Conservation (phyloP, 1,284 basidiomycete species). For the Lignosus rhinocerotis region DNA sequence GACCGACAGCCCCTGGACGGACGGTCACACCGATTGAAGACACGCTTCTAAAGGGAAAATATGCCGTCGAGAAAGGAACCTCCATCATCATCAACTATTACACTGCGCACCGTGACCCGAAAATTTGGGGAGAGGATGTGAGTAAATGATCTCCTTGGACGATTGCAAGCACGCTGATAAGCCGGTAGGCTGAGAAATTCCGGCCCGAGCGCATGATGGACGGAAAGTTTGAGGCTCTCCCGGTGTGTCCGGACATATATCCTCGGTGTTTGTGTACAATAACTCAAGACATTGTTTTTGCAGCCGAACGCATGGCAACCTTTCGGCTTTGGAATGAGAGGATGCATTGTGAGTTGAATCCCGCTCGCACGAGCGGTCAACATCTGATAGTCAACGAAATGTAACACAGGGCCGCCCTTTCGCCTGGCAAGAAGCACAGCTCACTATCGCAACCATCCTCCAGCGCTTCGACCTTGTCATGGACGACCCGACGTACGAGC, state of each 20-base stretch:
- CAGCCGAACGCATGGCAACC: slow-evolving; percentile 47
- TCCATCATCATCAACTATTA: slow-evolving; percentile 35
- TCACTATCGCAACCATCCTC: slow-evolving; percentile 43
- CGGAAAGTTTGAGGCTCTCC: slow-evolving; percentile 43
- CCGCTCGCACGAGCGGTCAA: not conserved
- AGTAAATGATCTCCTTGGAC: slow-evolving; percentile 13
- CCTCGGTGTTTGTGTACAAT: too few species aligned
- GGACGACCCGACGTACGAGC: slow-evolving; percentile 44
- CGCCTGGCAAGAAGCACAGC: slow-evolving; percentile 50
- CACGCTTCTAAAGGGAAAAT: slow-evolving; percentile 39
- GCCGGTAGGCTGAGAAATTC: slow-evolving; percentile 38
- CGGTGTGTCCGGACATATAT: slow-evolving; percentile 28
- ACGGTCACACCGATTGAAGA: slow-evolving; percentile 38
- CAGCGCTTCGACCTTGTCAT: slow-evolving; percentile 47
- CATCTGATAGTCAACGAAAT: not conserved
- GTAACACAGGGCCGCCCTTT: slow-evolving; percentile 40
- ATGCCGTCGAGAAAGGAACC: slow-evolving; percentile 38
- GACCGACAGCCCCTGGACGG: slow-evolving; percentile 41
- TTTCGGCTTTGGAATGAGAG: slow-evolving; percentile 42
- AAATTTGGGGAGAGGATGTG: slow-evolving; percentile 51
- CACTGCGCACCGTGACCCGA: slow-evolving; percentile 44
- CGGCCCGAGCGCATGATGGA: slow-evolving; percentile 50
- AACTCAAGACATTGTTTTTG: not conserved
- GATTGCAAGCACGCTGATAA: not conserved
- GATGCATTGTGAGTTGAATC: slow-evolving; percentile 36